Percentiles rank a stretch among this genome's conserved stretches.
phyloP scores from a whole-genome alignment of 495 filamentous ascomycete species.

The Penicillium roqueforti region DNA sequence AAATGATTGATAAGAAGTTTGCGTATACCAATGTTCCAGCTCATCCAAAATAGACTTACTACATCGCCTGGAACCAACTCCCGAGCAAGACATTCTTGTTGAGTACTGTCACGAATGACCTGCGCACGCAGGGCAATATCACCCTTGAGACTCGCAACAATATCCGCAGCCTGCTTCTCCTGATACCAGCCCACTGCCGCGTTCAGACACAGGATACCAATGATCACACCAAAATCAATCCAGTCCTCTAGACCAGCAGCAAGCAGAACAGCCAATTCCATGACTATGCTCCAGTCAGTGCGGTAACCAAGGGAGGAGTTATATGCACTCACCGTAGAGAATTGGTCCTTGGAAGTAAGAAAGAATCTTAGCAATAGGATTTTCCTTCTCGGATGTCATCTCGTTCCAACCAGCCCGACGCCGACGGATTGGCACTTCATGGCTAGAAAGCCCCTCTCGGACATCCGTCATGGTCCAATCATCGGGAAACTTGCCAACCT shows the following conservation, averaged over 20 bases:
- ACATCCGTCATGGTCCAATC: slow-evolving; percentile 73
- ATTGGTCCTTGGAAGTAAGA: slow-evolving; percentile 76
- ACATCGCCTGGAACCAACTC: slow-evolving; percentile 79
- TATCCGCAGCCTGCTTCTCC: slow-evolving; percentile 78
- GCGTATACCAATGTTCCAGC: not conserved
- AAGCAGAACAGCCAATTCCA: slow-evolving; percentile 74
- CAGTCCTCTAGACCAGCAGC: slow-evolving; percentile 72
- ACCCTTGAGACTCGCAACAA: slow-evolving; percentile 73
- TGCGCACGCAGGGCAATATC: slow-evolving; percentile 73
- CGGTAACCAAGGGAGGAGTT: not conserved
- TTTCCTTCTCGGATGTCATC: slow-evolving; percentile 67
- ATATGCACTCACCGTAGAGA: slow-evolving; percentile 60
- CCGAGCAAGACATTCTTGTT: slow-evolving; percentile 65
- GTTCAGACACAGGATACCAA: slow-evolving; percentile 72
- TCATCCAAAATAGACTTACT: slow-evolving; percentile 43
- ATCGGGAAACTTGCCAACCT: slow-evolving; percentile 50
- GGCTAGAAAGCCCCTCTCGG: slow-evolving; percentile 51
- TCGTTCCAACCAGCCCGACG: slow-evolving; percentile 68
- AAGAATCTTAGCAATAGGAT: slow-evolving; percentile 66
- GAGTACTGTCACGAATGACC: slow-evolving; percentile 61
- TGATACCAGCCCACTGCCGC: slow-evolving; percentile 77
- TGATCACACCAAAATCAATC: slow-evolving; percentile 82
- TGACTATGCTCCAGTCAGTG: slow-evolving; percentile 52
- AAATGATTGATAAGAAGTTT: slow-evolving; percentile 29
- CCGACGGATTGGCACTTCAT: slow-evolving; percentile 55